Evolutionary conservation across 1,139 yeast genomes (phyloP), one percentile per base, ranked within the genome.

Genomic region (Yamadazyma atmosphaerica): DNA sequence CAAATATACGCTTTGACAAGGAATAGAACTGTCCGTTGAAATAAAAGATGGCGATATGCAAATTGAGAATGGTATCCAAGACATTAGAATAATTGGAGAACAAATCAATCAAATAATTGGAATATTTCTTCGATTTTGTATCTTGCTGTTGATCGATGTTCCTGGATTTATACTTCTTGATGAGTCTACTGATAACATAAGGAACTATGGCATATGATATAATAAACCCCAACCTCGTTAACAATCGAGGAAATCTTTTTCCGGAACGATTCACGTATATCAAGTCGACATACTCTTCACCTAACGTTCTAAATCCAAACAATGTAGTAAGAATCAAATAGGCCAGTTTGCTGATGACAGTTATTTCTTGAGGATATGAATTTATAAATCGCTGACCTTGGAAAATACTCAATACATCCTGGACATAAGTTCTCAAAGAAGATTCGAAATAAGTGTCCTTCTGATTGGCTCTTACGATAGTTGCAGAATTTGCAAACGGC

Each of bases 211-310:
- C 74, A 52, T 80, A 83, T 1, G 80, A 65, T 2, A 72, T 33
- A 1, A 83, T 61, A 49, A 81, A 83, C 11, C 77, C 75, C 1
- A 79, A 34, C 41, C 83, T 62, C n/a, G 68, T 65, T 7, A 61
- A n/a, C 1, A 67, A 23, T 29, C 61, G 65, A 1, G 87, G 85
- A n/a, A 83, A 58, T 21, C 65, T 53, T 18, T 51, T 66, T 0
- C 82, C 87, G 37, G 60, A 62, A 42, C 72, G 68, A 42, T 58
- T 72, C 5, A 86, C 86, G 53, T 88, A 87, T 14, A 84, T 67
- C 41, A 90, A 66, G 60, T 90, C 96, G 13, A 90, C 92, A 58
- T 90, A 90, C 60, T 92, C 98, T 57, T 90, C 98, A 0, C 98
- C 98, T 24, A 90, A 65, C 0, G 98, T 90, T 40, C 94, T 70